Conservation (phyloP, 768 basidiomycete species). For the Termitomyces sp. region DNA sequence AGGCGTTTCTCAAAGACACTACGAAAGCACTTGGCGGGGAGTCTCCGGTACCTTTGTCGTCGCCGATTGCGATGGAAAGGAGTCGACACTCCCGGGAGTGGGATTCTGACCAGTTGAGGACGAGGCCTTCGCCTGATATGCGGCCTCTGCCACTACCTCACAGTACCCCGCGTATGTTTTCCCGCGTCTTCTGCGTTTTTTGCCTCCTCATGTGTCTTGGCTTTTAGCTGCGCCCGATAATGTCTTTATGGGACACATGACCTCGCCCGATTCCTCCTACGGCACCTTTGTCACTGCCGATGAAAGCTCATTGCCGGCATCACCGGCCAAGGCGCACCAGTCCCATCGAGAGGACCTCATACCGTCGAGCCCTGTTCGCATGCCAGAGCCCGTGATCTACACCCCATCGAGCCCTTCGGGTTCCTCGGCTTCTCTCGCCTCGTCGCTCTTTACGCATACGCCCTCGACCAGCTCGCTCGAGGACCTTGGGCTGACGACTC, state of each 20-base stretch:
- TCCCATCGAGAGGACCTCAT: constrained; percentile 30
- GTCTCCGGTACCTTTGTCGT: constrained; percentile 4
- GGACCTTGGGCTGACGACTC: neutral
- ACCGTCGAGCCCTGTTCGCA: constrained; percentile 20
- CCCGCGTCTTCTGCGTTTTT: constrained; percentile 14
- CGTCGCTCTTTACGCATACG: constrained; percentile 23
- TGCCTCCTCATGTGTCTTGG: neutral
- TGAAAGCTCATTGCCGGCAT: constrained; percentile 12
- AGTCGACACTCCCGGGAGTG: too few relatives aligned
- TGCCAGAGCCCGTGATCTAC: constrained; percentile 35
- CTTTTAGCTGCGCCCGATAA: neutral
- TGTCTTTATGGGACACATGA: neutral
- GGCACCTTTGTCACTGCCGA: constrained; percentile 15
- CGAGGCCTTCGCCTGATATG: constrained; percentile 34
- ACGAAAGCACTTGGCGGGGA: constrained; percentile 10
- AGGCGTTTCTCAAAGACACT: constrained; percentile 15
- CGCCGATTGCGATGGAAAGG: constrained; percentile 10
- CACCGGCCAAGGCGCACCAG: constrained; percentile 4
- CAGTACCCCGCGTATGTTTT: constrained; percentile 18
- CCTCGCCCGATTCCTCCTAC: constrained; percentile 9
- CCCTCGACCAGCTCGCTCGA: constrained; percentile 19
- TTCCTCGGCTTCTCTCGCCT: constrained; percentile 9
- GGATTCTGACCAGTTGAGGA: constrained; percentile 8
- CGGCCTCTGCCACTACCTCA: constrained; percentile 25
- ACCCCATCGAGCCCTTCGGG: constrained; percentile 20